Evolutionary conservation across 306 rosid genomes (phyloP), one percentile per base, ranked within the genome.

Genomic region (Betula pendula): DNA sequence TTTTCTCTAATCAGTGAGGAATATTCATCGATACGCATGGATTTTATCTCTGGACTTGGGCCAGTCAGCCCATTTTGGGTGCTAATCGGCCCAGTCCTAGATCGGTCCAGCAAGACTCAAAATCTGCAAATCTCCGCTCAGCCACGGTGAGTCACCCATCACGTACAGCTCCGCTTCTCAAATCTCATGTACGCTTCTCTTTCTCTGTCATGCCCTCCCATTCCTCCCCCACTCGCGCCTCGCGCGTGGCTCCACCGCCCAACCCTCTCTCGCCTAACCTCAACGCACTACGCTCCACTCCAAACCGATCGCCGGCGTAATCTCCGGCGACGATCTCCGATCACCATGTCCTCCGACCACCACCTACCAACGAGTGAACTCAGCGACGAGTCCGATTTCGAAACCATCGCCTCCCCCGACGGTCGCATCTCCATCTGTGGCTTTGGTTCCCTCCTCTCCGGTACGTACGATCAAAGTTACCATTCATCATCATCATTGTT

Each of bases 381-480:
- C 52, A 35, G 43, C 48, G 80, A 80, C 12, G 85, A 84, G 83
- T 71, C 90, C 65, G 81, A 76, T 69, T 85, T 85, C 77, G 84
- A 79, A 29, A 77, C 65, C 5, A 24, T 82, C 62, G 60, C 83
- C 82, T 84, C 96, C 6, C 71, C 85, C 43, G 84, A 84, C 62
- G 92, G 88, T 69, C 76, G 42, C 75, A 78, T 92, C 74, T 92
- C 97, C 78, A 81, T 94, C 75, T 92, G 95, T 79, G 98, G 98
- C 84, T 90, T 89, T 83, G 97, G 98, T 48, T 94, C 98, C 53
- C 96, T 94, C 66, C 97, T 94, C 79, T 92, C 98, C 72, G 93
- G 97, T 92, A 78, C 8, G 79, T 52, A 31, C 74, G 6, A 49
- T 10, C 51, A 49, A 4, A 65, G 20, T 35, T 44, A 6, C 8